Base-by-base conservation (phyloP, 306 rosid genomes). In the Glycine latifolia region DNA sequence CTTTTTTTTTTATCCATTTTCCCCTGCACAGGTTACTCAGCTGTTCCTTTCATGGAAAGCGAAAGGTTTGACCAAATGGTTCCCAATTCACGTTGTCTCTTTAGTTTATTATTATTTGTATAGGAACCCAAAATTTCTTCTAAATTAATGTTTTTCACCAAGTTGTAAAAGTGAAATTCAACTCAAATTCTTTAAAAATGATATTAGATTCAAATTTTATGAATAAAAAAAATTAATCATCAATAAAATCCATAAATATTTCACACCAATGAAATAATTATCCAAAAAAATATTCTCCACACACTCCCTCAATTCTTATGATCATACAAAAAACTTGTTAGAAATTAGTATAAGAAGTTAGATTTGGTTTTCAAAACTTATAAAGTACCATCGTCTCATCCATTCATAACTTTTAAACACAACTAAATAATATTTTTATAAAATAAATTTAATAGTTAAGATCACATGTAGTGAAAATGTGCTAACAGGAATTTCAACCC, bases 41-140 rank as follows among this genome's bases (percentile, higher is more conserved):
- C 87, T 90, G 97, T 92, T 90, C 81, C 97, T 91, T 87, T 92
- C 97, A 83, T 67, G 81, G 90, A 89, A 87, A 91, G 89, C 87
- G 89, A 91, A 73, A 92, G 87, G 81, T 90, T 94, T 91, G 97
- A 92, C 96, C 89, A 12, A 63, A 6, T 63, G 35, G 47, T 63
- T 63, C 2, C 6, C 75, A 58, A 56, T 81, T 76, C 78, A 26
- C 52, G 8, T 37, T 65, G 47, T 37, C 26, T 35, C 20, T 72
- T 65, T 75, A 12, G 2, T 62, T 33, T 6, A 12, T 35, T 12
- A 56, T 81, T 82, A 68, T 81, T 76, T 47, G 59, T 33, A 82
- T 26, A 82, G 8, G 13, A 71, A 79, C 71, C 87, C 80, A 62
- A 78, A 78, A 75, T 77, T 82, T 82, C 71, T 66, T 66, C 39